Conservation (phyloP, 129 eudicot genomes). For the Scalesia atractyloides region DNA sequence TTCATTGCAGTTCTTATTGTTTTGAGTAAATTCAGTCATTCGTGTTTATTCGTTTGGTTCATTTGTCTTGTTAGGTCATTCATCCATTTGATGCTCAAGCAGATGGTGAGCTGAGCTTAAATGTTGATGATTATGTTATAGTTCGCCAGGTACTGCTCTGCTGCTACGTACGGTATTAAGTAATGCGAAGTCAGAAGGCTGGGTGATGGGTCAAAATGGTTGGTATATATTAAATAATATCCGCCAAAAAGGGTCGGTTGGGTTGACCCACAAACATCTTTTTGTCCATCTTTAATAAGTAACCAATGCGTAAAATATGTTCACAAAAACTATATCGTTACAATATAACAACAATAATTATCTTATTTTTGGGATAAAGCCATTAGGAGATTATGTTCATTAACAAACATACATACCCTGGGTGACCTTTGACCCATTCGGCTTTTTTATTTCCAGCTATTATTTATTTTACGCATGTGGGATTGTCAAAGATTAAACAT, state of each 20-base stretch:
- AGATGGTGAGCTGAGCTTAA: conserved; percentile 80
- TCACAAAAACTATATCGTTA: not conserved
- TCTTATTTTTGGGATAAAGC: not conserved
- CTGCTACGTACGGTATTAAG: not conserved
- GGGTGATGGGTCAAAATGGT: not conserved
- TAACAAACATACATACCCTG: not conserved
- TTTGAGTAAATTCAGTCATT: not conserved
- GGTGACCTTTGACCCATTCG: not conserved
- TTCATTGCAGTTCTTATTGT: conserved; percentile 7
- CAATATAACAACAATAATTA: not conserved
- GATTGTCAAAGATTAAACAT: not conserved
- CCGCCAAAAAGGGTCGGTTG: not conserved
- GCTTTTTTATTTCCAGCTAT: not conserved
- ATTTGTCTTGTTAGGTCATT: conserved; percentile 52
- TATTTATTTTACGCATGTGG: not conserved
- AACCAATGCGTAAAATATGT: not conserved
- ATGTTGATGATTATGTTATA: conserved; percentile 68
- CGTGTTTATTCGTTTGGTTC: conserved; percentile 1
- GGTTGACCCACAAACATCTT: not conserved
- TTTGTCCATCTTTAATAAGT: not conserved
- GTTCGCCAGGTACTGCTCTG: conserved; percentile 67
- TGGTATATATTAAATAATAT: not conserved
- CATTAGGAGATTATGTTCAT: not conserved
- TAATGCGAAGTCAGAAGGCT: conserved; percentile 7
- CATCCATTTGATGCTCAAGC: conserved; percentile 94